Evolutionary conservation across 2,329 filamentous ascomycete genomes (phyloP).

Genomic region (Fusarium sambucinum): DNA sequence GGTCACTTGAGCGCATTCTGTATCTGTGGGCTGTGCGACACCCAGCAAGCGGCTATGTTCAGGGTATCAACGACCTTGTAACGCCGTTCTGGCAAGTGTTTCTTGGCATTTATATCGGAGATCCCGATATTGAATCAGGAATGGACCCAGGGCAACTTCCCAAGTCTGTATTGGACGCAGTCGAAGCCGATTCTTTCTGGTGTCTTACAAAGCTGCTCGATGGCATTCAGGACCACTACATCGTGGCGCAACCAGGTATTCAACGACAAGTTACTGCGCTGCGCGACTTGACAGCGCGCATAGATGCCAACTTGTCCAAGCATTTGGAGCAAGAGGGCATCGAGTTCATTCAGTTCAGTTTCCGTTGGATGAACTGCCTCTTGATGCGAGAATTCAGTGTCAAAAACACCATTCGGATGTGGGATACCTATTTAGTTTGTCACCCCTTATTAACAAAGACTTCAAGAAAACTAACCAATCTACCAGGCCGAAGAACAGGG

Average conservation of each 20-base stretch:
- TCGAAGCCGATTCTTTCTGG: conserved; percentile 98
- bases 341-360: conserved; percentile 99
- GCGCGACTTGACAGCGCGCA: conserved; percentile 89
- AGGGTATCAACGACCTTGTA: conserved; percentile 98
- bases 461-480: conserved; percentile 1
- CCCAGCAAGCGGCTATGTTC: conserved; percentile 96
- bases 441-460: background rate
- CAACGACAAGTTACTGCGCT: conserved; percentile 91
- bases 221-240: conserved; percentile 99
- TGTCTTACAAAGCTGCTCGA: conserved; percentile 98
- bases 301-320: conserved; percentile 84
- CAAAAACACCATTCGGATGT: conserved; percentile 97
- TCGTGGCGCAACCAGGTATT: conserved; percentile 96
- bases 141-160: conserved; percentile 98
- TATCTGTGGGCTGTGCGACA: conserved; percentile 99
- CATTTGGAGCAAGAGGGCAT: conserved; percentile 92
- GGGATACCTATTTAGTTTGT: conserved; percentile 97
- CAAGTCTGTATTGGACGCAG: conserved; percentile 89
- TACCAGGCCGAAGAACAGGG: conserved; percentile 94
- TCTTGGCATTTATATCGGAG: conserved; percentile 92
- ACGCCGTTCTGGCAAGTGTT: conserved; percentile 99
- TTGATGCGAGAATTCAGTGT: conserved; percentile 98
- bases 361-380: conserved; percentile 99
- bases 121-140: conserved; percentile 88
- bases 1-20: conserved; percentile 91